phyloP scores from a whole-genome alignment of 1,139 yeast species.

The Blastobotrys ciferrii region DNA sequence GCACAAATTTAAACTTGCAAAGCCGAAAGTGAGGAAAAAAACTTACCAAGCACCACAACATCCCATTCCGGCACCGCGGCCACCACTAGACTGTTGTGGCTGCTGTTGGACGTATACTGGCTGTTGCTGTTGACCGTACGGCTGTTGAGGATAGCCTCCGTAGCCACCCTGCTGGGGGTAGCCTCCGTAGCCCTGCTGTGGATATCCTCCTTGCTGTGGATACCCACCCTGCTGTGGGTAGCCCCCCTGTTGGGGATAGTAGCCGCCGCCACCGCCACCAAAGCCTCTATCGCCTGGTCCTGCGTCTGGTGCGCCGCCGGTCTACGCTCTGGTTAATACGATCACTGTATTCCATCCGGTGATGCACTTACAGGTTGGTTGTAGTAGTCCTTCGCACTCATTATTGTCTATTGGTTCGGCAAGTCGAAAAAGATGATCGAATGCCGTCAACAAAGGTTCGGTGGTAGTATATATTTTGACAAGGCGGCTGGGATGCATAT shows the following conservation, averaged over 20 bases:
- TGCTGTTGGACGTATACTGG: conserved; percentile 26
- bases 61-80: conserved; percentile 25
- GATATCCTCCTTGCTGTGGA: conserved; percentile 18
- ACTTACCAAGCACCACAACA: conserved; percentile 29
- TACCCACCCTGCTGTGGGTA: conserved; percentile 14
- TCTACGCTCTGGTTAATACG: too few relatives aligned
- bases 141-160: conserved; percentile 19
- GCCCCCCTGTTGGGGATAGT: conserved; percentile 6
- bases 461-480: too few relatives aligned
- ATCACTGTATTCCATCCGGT: too few relatives aligned
- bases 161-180: conserved; percentile 24
- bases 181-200: conserved; percentile 19
- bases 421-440: not conserved
- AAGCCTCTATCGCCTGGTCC: conserved; percentile 14
- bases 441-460: too few relatives aligned
- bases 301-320: not conserved
- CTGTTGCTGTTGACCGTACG: conserved; percentile 26
- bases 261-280: conserved; percentile 12
- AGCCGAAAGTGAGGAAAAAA: too few relatives aligned
- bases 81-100: conserved; percentile 26
- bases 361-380: conserved; percentile 17
- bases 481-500: too few relatives aligned
- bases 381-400: conserved; percentile 31
- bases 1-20: not conserved
- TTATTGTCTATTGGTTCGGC: conserved; percentile 7